A percentile compares a stretch with the other conserved stretches of the same genome.
phyloP scores from a whole-genome alignment of 2,329 filamentous ascomycete genomes.

The Colletotrichum cereale region DNA sequence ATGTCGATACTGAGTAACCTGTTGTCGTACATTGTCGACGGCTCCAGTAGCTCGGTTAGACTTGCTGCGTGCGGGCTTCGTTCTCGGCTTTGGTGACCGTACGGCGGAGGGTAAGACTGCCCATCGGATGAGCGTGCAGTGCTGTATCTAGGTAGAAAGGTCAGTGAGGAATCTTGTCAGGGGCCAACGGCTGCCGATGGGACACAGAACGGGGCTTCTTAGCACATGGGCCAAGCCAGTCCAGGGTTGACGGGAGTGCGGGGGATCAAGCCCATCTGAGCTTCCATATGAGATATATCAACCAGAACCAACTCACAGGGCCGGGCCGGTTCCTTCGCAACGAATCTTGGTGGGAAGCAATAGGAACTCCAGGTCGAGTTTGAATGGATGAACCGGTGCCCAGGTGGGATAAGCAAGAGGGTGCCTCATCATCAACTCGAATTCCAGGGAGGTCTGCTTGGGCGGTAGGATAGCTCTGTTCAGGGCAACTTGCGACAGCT shows the following conservation, averaged over 20 bases:
- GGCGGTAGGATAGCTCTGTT: constrained; percentile 10
- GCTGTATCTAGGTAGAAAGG: not conserved
- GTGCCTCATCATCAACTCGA: constrained; percentile 19
- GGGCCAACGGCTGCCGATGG: not conserved
- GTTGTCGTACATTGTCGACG: constrained; percentile 4
- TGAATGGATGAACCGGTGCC: not conserved
- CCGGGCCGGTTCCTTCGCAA: not conserved
- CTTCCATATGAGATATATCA: not conserved
- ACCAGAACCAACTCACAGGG: not conserved
- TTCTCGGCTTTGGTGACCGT: not conserved
- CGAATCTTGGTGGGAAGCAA: not conserved
- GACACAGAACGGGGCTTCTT: not conserved
- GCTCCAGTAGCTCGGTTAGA: not conserved
- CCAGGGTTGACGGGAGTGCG: no score
- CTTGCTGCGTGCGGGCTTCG: not conserved
- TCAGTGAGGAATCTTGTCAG: not conserved
- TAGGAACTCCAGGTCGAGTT: constrained; percentile 2
- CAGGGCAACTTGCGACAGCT: not conserved
- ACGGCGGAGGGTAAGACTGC: not conserved
- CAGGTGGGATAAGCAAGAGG: constrained; percentile 4
- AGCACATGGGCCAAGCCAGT: not conserved
- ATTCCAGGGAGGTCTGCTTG: constrained; percentile 6
- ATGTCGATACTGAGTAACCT: constrained; percentile 1
- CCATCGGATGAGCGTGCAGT: not conserved
- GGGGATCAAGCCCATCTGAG: not conserved